Percentiles rank a stretch among this genome's conserved stretches.
Conservation (phyloP, 805 yeast genomes). For the Candida saitoana region DNA sequence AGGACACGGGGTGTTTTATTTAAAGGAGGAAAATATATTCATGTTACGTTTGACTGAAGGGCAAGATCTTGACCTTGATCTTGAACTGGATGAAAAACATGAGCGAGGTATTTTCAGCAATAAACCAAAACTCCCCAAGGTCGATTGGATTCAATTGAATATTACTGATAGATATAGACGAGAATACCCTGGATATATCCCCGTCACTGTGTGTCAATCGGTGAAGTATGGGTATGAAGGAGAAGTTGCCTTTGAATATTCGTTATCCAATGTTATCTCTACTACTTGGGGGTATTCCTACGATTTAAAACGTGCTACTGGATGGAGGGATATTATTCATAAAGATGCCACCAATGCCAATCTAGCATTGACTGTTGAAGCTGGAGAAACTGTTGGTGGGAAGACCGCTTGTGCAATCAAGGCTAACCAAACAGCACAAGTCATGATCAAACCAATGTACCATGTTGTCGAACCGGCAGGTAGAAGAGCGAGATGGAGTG, state of each 20-base stretch:
- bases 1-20: constrained; percentile 1
- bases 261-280: neutral
- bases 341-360: neutral
- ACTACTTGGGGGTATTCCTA: neutral
- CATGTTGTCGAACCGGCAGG: constrained; percentile 10
- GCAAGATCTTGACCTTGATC: neutral
- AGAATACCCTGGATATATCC: constrained; percentile 13
- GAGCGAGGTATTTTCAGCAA: neutral
- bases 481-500: constrained; percentile 12
- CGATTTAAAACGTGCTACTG: neutral
- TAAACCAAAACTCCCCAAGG: neutral
- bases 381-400: constrained; percentile 8
- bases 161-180: constrained; percentile 2
- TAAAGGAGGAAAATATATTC: constrained; percentile 1
- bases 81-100: neutral
- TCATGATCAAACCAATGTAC: constrained; percentile 16
- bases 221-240: constrained; percentile 13
- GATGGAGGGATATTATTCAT: neutral
- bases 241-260: constrained; percentile 9
- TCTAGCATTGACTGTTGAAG: neutral
- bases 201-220: constrained; percentile 16
- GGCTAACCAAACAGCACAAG: constrained; percentile 17
- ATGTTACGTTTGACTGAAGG: neutral
- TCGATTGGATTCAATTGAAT: constrained; percentile 3
- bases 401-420: constrained; percentile 13